Evolutionary conservation across 345 rosid species (phyloP).

Genomic region (Citropsis articulata): DNA sequence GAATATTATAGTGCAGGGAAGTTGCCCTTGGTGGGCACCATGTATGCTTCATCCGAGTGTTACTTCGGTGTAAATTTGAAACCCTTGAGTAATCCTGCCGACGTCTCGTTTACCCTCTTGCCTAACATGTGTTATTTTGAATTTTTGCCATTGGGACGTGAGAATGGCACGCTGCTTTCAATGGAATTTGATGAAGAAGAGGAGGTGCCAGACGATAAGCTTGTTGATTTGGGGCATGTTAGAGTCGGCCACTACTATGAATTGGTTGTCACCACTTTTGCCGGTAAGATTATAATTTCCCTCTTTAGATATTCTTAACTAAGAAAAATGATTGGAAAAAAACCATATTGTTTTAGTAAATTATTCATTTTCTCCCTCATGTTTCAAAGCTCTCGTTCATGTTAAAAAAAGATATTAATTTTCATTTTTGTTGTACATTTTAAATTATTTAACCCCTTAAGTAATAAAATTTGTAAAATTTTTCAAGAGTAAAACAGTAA

Average conservation of each 20-base stretch:
- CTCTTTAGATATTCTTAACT: neutral
- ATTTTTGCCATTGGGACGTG: conserved; percentile 56
- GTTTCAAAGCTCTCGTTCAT: no score
- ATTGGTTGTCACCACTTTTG: conserved; percentile 62
- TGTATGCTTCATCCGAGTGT: conserved; percentile 77
- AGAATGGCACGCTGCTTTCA: conserved; percentile 30
- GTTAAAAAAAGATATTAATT: no score
- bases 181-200: conserved; percentile 41
- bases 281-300: conserved; percentile 38
- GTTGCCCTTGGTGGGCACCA: conserved; percentile 54
- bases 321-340: no score
- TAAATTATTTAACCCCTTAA: no score
- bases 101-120: conserved; percentile 56
- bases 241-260: conserved; percentile 52
- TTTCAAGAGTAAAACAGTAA: no score
- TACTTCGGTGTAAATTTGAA: conserved; percentile 68
- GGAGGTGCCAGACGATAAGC: conserved; percentile 34
- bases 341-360: no score
- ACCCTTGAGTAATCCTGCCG: conserved; percentile 54
- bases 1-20: conserved; percentile 55
- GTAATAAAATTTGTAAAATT: no score
- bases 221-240: conserved; percentile 56
- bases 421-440: no score
- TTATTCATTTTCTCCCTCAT: no score
- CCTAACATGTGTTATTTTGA: conserved; percentile 69